These are phyloP conservation scores for Cydonia oblonga DNA, from an alignment of 331 rosid species.

Conservation along the genomic window DNA sequence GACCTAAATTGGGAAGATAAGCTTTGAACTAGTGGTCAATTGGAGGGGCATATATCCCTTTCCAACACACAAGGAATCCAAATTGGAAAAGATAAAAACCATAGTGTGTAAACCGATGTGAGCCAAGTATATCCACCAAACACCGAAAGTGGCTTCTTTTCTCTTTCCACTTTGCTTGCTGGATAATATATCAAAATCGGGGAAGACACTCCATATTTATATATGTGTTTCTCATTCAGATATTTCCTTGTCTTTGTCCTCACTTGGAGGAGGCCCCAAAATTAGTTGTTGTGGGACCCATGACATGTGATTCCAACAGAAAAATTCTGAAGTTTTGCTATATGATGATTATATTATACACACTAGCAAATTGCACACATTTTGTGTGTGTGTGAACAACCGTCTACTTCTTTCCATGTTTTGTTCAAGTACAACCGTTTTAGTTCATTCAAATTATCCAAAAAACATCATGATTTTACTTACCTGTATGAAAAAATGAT, in stretches of 20 bases:
- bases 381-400: too few relatives aligned
- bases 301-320: background rate
- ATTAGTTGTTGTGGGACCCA: slow-evolving; percentile 23
- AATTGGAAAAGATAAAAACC: slow-evolving; percentile 5
- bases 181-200: slow-evolving; percentile 3
- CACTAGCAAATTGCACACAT: too few relatives aligned
- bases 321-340: background rate
- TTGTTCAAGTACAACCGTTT: too few relatives aligned
- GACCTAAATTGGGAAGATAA: slow-evolving; percentile 13
- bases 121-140: slow-evolving; percentile 17
- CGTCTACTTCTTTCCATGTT: too few relatives aligned
- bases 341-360: background rate
- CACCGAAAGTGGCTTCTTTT: background rate
- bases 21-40: slow-evolving; percentile 11
- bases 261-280: slow-evolving; percentile 18
- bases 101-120: slow-evolving; percentile 10
- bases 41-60: slow-evolving; percentile 15
- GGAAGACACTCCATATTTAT: background rate
- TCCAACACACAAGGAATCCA: slow-evolving; percentile 21
- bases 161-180: background rate
- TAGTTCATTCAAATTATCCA: too few relatives aligned
- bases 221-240: slow-evolving; percentile 16
- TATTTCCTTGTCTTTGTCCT: slow-evolving; percentile 22
- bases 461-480: too few relatives aligned
- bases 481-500: too few relatives aligned